These are phyloP conservation scores for Wickerhamiella nectarea DNA, from an alignment of 805 yeast genomes.

Conservation along the genomic window DNA sequence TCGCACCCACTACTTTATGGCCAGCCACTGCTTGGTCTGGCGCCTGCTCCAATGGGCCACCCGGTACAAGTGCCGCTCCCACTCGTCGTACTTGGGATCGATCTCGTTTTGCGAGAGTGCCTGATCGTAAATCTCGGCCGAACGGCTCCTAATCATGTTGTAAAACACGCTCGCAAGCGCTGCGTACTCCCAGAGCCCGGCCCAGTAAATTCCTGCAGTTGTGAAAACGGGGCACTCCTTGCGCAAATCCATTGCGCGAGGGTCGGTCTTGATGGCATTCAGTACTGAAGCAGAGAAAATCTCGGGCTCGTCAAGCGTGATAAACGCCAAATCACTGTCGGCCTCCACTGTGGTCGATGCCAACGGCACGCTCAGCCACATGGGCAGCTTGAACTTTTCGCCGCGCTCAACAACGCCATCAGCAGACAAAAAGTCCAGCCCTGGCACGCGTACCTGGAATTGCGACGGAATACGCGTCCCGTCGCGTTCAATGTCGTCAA, in stretches of 20 bases:
- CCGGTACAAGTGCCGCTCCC: conserved; percentile 19
- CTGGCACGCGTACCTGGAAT: conserved; percentile 67
- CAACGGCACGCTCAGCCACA: conserved; percentile 76
- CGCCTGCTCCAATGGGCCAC: conserved; percentile 24
- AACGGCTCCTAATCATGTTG: conserved; percentile 46
- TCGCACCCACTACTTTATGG: too few species aligned
- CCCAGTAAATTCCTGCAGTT: conserved; percentile 63
- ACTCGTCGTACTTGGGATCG: conserved; percentile 34
- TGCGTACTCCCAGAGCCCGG: conserved; percentile 45
- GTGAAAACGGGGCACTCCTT: conserved; percentile 55
- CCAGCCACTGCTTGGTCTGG: conserved; percentile 32
- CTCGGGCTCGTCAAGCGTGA: conserved; percentile 59
- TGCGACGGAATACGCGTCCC: conserved; percentile 56
- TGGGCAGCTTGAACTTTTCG: conserved; percentile 37
- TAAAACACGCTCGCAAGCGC: conserved; percentile 36
- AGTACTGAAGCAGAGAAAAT: conserved; percentile 49
- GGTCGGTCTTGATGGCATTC: conserved; percentile 70
- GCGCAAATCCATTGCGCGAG: conserved; percentile 53
- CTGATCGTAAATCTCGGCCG: conserved; percentile 57
- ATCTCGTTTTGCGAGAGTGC: conserved; percentile 38
- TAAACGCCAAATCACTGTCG: conserved; percentile 34
- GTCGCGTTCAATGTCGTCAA: conserved; percentile 28
- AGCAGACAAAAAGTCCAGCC: conserved; percentile 58
- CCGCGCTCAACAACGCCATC: conserved; percentile 43
- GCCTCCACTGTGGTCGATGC: conserved; percentile 37